Percentiles rank a stretch among this genome's conserved stretches.
Conservation (phyloP, 345 rosid species). For the Adansonia digitata region DNA sequence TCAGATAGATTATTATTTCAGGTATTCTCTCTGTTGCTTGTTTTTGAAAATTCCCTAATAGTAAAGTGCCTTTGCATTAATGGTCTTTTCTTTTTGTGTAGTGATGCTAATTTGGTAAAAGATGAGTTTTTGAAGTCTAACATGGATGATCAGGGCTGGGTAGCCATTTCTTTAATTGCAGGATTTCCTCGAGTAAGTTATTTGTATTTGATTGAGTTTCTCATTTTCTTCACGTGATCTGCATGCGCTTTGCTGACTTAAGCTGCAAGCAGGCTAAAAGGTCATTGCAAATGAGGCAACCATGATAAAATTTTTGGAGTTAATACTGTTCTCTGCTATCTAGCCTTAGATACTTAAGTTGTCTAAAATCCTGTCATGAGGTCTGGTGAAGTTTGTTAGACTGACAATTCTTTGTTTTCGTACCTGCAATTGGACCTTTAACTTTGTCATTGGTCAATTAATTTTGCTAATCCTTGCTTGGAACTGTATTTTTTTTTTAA, state of each 20-base stretch:
- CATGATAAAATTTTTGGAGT: background rate
- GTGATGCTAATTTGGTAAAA: conserved; percentile 49
- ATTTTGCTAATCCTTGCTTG: background rate
- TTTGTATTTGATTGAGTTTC: background rate
- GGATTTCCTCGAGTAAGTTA: conserved; percentile 48
- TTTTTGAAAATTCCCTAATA: background rate
- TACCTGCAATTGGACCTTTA: background rate
- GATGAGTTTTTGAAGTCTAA: conserved; percentile 48
- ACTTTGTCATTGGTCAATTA: background rate
- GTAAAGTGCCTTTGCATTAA: background rate
- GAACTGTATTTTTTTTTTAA: background rate
- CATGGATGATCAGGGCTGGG: conserved; percentile 57
- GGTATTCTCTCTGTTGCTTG: conserved; percentile 23
- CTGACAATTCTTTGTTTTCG: background rate
- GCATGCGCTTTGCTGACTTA: background rate
- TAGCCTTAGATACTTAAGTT: too few relatives aligned
- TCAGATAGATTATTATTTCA: conserved; percentile 70
- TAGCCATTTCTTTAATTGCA: conserved; percentile 44
- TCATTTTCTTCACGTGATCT: background rate
- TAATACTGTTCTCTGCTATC: background rate
- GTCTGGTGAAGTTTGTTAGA: background rate
- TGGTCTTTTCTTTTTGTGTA: conserved; percentile 22
- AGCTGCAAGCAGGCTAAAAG: background rate
- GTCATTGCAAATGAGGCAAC: background rate
- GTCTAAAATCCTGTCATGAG: background rate